A percentile compares a stretch with the other conserved stretches of the same genome.
phyloP scores from a whole-genome alignment of 1,139 yeast species.

The Protomyces pachydermus region DNA sequence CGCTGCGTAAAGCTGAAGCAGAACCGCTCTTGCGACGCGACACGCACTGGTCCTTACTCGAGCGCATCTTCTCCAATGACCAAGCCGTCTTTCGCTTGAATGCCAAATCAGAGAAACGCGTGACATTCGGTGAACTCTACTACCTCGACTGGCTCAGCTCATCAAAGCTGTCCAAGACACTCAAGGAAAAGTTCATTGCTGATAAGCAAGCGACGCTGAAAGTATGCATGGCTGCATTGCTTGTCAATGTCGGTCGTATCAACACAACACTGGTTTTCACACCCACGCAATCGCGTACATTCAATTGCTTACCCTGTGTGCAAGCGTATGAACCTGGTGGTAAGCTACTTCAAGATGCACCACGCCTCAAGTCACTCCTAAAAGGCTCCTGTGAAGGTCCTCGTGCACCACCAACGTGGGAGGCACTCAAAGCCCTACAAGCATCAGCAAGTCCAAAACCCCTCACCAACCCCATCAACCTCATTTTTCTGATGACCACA shows the following conservation, averaged over 20 bases:
- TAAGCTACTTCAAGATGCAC: conserved; percentile 90
- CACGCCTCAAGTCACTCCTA: conserved; percentile 79
- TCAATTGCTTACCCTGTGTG: conserved; percentile 85
- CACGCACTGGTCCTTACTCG: conserved; percentile 76
- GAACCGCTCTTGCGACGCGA: conserved; percentile 87
- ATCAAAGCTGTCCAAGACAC: conserved; percentile 72
- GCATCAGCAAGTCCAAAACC: conserved; percentile 43
- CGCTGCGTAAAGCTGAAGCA: conserved; percentile 79
- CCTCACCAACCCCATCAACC: conserved; percentile 58
- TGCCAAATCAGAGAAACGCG: conserved; percentile 47
- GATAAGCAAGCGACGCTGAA: conserved; percentile 50
- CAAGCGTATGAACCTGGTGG: conserved; percentile 57
- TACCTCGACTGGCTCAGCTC: conserved; percentile 77
- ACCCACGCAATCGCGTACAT: conserved; percentile 82
- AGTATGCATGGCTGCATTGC: conserved; percentile 68
- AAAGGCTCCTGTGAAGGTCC: conserved; percentile 66
- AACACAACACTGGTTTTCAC: conserved; percentile 80
- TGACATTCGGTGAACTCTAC: conserved; percentile 82
- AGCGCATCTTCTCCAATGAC: conserved; percentile 58
- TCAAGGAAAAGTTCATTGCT: conserved; percentile 71
- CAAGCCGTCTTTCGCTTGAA: conserved; percentile 55
- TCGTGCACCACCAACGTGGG: conserved; percentile 48
- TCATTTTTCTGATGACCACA: conserved; percentile 69
- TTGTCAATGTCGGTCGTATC: conserved; percentile 89
- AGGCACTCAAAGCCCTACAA: conserved; percentile 42